Percentiles rank a stretch among this genome's conserved stretches.
Evolutionary conservation across 2,329 filamentous ascomycete species (phyloP).

Genomic region (Penicillium sp.): DNA sequence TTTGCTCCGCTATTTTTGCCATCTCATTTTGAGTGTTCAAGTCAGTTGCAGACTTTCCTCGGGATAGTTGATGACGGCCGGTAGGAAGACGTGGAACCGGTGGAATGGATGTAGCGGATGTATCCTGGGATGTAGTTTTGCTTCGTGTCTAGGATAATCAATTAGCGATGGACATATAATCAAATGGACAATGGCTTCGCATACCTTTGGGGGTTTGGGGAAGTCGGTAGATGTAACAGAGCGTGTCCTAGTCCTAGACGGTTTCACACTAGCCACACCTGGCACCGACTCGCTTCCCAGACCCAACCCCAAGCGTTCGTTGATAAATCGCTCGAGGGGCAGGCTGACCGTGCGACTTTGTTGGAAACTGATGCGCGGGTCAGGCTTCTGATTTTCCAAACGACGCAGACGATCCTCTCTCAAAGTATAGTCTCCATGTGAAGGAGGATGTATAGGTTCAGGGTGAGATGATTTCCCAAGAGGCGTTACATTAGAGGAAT

Average conservation of each 20-base stretch:
- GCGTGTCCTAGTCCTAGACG: conserved; percentile 17
- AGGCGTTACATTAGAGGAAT: conserved; percentile 30
- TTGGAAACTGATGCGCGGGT: conserved; percentile 25
- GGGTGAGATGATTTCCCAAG: conserved; percentile 25
- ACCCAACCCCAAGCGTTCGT: conserved; percentile 36
- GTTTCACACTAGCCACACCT: conserved; percentile 11
- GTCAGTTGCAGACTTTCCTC: conserved; percentile 22
- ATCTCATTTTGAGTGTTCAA: conserved; percentile 16
- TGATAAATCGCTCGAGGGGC: conserved; percentile 43
- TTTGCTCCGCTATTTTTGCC: conserved; percentile 22
- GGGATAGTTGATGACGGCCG: conserved; percentile 14
- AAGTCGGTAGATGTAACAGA: conserved; percentile 30
- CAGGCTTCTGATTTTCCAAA: conserved; percentile 28
- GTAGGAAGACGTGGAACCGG: conserved; percentile 8
- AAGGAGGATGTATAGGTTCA: conserved; percentile 18
- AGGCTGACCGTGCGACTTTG: conserved; percentile 38
- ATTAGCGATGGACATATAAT: background rate
- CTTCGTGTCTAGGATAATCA: background rate
- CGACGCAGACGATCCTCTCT: conserved; percentile 34
- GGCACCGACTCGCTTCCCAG: conserved; percentile 21
- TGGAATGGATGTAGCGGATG: conserved; percentile 8
- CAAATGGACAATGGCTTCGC: background rate
- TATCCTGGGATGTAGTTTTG: background rate
- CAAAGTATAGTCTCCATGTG: conserved; percentile 29
- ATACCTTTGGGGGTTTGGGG: conserved; percentile 5